Evolutionary conservation across 164 flowering plant species (phyloP).

Genomic region (Akebia trifoliata): DNA sequence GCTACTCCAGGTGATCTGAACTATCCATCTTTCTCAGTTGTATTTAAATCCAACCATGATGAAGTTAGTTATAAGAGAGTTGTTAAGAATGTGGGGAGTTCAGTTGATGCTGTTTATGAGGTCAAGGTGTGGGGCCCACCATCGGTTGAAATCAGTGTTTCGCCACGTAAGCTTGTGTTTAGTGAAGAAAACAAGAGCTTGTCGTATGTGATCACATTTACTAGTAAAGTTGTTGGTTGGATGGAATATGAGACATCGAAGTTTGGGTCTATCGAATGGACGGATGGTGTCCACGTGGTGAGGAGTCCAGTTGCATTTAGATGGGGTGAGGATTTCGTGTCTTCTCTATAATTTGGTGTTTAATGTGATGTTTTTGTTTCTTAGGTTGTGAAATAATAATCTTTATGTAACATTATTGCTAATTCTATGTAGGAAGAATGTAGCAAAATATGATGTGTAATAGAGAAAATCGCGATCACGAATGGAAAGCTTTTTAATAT

Average conservation of each 20-base stretch:
- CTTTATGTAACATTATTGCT: too few species aligned
- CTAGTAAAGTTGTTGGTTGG: conserved; percentile 13
- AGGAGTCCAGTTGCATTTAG: conserved; percentile 71
- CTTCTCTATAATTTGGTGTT: conserved; percentile 27
- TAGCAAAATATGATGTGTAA: too few species aligned
- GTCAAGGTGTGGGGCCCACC: conserved; percentile 48
- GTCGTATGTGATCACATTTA: conserved; percentile 59
- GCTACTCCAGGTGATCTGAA: conserved; percentile 63
- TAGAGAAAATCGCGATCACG: too few species aligned
- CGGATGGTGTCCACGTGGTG: conserved; percentile 62
- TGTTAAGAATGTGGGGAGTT: conserved; percentile 70
- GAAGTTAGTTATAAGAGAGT: conserved; percentile 47
- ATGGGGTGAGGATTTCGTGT: conserved; percentile 26
- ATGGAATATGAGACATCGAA: conserved; percentile 6
- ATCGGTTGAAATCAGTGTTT: conserved; percentile 47
- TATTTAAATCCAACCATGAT: conserved; percentile 24
- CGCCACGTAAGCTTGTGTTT: conserved; percentile 64
- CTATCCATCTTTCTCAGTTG: conserved; percentile 82
- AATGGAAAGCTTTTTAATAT: too few species aligned
- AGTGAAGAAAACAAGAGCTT: conserved; percentile 28
- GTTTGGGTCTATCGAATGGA: conserved; percentile 77
- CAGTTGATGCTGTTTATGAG: conserved; percentile 46
- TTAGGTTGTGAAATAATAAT: too few species aligned
- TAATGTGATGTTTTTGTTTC: too few species aligned
- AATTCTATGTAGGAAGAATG: too few species aligned